Evolutionary conservation across 2,329 filamentous ascomycete genomes (phyloP), one percentile per base, ranked within the genome.

Genomic region (Ceratocystis lukuohia): DNA sequence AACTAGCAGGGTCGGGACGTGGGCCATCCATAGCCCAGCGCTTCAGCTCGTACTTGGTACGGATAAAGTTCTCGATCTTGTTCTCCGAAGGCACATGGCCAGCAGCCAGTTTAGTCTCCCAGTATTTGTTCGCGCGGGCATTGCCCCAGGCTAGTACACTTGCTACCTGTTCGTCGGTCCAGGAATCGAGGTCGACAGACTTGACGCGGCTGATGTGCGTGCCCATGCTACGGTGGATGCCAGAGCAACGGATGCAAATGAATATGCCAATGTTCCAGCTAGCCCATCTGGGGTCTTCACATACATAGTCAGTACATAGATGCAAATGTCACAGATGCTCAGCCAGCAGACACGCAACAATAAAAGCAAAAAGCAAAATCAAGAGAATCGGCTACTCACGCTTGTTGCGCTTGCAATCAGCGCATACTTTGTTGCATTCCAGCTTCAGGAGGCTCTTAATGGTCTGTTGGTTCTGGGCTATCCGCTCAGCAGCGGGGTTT

Each of bases 61-160:
- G 87, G 72, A 99, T 97, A 74, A 99, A 99, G 80, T 97, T 99
- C 82, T 99, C 94, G 72, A 99, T 97, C 82, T 99, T 99, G 71
- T 89, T 84, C 79, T 99, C 95, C 25, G 93, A 96, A 1, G 94
- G 94, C 61, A 93, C 85, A 76, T 99, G 94, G 68, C 92, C 92
- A 15, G 88, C 79, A 1, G 93, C 91, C 73, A 99, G 79, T 78
- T 97, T 99, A 69, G 89, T 85, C 77, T 99, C 95, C 93, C 93
- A 99, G 76, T 97, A 96, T 80, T 96, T 97, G 80, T 99, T 99
- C 66, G 94, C 94, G 76, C 92, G 87, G 66, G 88, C 84, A 76
- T 99, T 99, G 68, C 94, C 94, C 95, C 94, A 99, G 79, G 84
- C 90, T 70, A 99, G 76, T 70, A 99, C 87, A 76, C 90, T 96